Evolutionary conservation across 2,329 filamentous ascomycete genomes (phyloP).

Genomic region (Diaporthe sp.): DNA sequence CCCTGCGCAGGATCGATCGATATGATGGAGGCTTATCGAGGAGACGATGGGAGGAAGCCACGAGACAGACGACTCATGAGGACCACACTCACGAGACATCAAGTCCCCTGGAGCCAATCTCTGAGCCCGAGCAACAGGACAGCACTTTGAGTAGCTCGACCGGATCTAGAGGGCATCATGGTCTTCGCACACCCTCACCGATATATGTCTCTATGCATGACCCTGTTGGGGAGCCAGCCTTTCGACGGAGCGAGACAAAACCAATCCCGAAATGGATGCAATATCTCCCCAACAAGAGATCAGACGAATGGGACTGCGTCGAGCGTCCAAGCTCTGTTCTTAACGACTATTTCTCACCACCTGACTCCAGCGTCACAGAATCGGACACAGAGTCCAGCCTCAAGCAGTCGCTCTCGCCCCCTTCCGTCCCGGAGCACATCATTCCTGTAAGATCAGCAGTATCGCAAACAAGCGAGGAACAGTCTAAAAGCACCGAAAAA

Average conservation of each 20-base stretch:
- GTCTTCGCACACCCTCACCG: constrained; percentile 43
- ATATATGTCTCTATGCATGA: constrained; percentile 67
- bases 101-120: too few species aligned
- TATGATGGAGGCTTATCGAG: constrained; percentile 63
- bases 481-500: background rate
- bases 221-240: constrained; percentile 61
- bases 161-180: too few species aligned
- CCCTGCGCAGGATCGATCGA: constrained; percentile 58
- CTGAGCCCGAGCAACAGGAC: too few species aligned
- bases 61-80: background rate
- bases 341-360: constrained; percentile 35
- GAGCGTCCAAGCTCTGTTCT: constrained; percentile 35
- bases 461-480: background rate
- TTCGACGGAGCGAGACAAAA: constrained; percentile 64
- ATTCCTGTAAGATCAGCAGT: background rate
- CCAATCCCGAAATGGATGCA: constrained; percentile 66
- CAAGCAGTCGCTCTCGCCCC: background rate
- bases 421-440: constrained; percentile 30
- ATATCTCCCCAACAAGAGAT: constrained; percentile 45
- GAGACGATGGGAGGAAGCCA: constrained; percentile 57
- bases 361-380: constrained; percentile 5
- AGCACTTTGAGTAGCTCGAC: too few species aligned
- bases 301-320: background rate
- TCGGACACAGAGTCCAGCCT: background rate
- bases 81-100: too few species aligned